These are phyloP conservation scores for Penstemon eatonii DNA, from an alignment of 257 asterid genomes.

Conservation along the genomic window DNA sequence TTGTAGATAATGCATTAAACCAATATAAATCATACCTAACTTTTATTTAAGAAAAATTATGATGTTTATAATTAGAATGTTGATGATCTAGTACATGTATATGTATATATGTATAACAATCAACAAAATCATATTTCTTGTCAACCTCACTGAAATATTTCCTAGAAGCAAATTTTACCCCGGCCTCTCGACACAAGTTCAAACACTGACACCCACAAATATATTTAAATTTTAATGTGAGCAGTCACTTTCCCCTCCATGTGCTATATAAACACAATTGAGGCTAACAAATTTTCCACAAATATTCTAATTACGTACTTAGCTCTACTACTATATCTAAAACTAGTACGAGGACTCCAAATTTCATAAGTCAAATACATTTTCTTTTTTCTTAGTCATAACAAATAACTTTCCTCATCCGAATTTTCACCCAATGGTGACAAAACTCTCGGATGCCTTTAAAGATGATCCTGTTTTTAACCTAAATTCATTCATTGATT, in stretches of 20 bases:
- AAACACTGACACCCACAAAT: too few species aligned
- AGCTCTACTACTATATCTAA: constrained; percentile 26
- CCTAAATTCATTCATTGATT: constrained; percentile 54
- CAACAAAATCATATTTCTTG: too few species aligned
- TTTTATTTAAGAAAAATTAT: too few species aligned
- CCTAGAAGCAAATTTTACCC: too few species aligned
- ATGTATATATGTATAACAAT: too few species aligned
- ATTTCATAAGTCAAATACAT: not conserved
- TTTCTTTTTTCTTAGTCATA: constrained; percentile 1
- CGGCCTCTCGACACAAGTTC: too few species aligned
- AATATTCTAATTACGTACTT: constrained; percentile 20
- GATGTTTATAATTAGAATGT: too few species aligned
- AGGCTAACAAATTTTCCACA: constrained; percentile 27
- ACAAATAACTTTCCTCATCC: constrained; percentile 43
- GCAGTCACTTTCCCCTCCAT: constrained; percentile 46
- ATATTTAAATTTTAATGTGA: constrained; percentile 25
- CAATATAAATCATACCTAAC: too few species aligned
- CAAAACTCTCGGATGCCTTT: constrained; percentile 34
- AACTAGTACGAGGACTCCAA: constrained; percentile 31
- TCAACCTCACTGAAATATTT: too few species aligned
- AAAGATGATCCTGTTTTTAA: constrained; percentile 44
- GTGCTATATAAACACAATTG: constrained; percentile 47
- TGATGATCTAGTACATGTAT: too few species aligned
- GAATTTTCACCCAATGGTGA: not conserved
- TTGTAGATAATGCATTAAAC: too few species aligned